A percentile compares a stretch with the other conserved stretches of the same genome.
phyloP scores from a whole-genome alignment of 495 filamentous ascomycete species.

The Chaetomium cochliodes region DNA sequence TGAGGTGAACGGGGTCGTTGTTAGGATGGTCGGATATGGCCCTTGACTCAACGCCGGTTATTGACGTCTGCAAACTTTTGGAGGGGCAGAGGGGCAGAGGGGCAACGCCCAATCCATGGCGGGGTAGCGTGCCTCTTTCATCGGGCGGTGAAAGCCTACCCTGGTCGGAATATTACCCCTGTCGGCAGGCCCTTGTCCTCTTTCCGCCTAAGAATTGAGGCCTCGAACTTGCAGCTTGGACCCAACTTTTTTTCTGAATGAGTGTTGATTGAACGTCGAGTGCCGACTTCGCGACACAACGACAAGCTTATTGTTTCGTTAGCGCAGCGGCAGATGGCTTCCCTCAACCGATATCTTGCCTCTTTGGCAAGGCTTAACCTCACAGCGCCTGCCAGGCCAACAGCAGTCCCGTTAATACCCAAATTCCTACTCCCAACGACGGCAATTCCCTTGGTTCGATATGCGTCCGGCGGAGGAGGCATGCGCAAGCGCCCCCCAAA shows the following conservation, averaged over 20 bases:
- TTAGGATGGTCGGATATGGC: not conserved
- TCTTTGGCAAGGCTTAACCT: constrained; percentile 60
- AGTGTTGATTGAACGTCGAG: constrained; percentile 1
- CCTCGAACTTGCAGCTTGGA: constrained; percentile 14
- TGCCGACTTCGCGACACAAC: constrained; percentile 21
- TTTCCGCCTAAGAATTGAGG: constrained; percentile 25
- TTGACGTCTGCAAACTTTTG: constrained; percentile 28
- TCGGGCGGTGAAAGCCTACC: constrained; percentile 21
- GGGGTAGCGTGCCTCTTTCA: constrained; percentile 23
- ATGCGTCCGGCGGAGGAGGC: constrained; percentile 38
- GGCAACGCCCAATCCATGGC: constrained; percentile 18
- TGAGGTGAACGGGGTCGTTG: not conserved
- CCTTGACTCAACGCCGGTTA: constrained; percentile 27
- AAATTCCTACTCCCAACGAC: constrained; percentile 44
- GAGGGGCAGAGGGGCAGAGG: constrained; percentile 28
- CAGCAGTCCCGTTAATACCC: constrained; percentile 39
- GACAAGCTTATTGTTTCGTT: constrained; percentile 1
- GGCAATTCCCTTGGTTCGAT: constrained; percentile 36
- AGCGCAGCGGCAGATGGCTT: constrained; percentile 38
- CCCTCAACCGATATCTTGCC: constrained; percentile 55
- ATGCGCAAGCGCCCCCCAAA: constrained; percentile 51
- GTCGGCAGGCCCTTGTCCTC: not conserved
- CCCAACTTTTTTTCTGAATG: constrained; percentile 34
- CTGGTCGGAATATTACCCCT: not conserved
- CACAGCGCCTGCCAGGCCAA: constrained; percentile 36